Base-by-base conservation (phyloP, 352 stramenopile species). In the Globisporangium acanthophoron region DNA sequence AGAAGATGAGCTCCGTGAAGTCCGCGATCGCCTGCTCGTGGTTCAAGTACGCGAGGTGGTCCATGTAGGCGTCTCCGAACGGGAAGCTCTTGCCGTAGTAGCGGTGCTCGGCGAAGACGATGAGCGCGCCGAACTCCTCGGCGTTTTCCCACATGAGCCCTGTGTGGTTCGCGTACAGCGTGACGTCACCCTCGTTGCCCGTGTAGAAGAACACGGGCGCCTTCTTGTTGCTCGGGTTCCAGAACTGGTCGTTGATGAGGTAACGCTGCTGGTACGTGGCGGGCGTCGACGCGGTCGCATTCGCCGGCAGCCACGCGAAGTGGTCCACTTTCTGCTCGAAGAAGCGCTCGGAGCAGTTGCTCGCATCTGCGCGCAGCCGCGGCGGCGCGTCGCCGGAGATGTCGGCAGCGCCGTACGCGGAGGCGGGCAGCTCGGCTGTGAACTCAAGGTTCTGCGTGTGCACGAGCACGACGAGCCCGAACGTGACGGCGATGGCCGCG, bases 41-140 rank as follows among this genome's bases (percentile, higher is more conserved):
- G 35, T 76, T 94, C 13, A 94, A 72, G 57, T 93, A 98, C 15
- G 70, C 66, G 21, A 98, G 56, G 55, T 94, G 68, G 62, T 75
- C 73, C 70, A 85, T 81, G 53, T 80, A 88, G 56, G 84, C 70
- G 7, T 52, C 62, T 0, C 74, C 79, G 46, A 96, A 93, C 21
- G 90, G 92, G 15, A 95, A 66, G 47, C 82, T 96, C 58, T 91
- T 73, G 52, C 96, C 96, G 66, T 98, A 98, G 73, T 98, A 99
- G 0, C 96, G 87, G 71, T 99, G 96, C 67, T 98, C 96, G 0
- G 89, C 91, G 71, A 98, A 98, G 15, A 98, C 92, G 6, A 98
- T 62, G 4, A 96, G 68, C 9, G 94, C 93, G 35, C 87, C 78
- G 57, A 98, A 96, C 16, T 78, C 66, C 27, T 78, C 65, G 8